Evolutionary conservation across 2,329 filamentous ascomycete species (phyloP).

Genomic region (Trichophyton equinum): DNA sequence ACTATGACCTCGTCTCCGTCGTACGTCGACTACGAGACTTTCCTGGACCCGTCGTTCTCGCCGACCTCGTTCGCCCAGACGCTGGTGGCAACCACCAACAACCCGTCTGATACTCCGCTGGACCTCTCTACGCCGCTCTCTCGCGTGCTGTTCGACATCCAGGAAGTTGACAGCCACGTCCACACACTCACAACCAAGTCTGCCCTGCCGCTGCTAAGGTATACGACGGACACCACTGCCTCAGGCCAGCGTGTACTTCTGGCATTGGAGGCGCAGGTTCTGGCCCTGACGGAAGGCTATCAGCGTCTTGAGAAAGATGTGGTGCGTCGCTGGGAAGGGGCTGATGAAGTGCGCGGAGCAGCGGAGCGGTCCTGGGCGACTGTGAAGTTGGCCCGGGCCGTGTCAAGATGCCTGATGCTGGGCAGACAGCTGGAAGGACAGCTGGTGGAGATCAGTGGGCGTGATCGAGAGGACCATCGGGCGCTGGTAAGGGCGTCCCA

Average conservation of each 20-base stretch:
- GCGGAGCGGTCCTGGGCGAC: conserved; percentile 71
- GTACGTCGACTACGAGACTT: conserved; percentile 93
- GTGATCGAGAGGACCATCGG: conserved; percentile 21
- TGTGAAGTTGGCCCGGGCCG: conserved; percentile 60
- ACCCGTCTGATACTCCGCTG: conserved; percentile 74
- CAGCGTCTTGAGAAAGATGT: conserved; percentile 77
- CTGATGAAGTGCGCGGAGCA: conserved; percentile 67
- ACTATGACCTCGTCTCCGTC: not conserved
- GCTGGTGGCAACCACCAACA: conserved; percentile 81
- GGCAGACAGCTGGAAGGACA: conserved; percentile 82
- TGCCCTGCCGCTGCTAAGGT: conserved; percentile 64
- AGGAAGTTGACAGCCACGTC: conserved; percentile 94
- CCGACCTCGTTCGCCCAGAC: conserved; percentile 74
- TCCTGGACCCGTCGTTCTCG: conserved; percentile 72
- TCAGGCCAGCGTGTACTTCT: conserved; percentile 60
- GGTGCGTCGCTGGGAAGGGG: conserved; percentile 68
- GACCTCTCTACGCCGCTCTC: conserved; percentile 91
- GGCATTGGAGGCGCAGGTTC: conserved; percentile 68
- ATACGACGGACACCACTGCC: conserved; percentile 62
- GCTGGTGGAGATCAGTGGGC: conserved; percentile 53
- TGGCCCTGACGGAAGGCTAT: conserved; percentile 72
- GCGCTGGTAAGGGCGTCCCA: conserved; percentile 72
- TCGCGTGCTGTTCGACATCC: conserved; percentile 86
- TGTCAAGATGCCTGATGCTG: conserved; percentile 66
- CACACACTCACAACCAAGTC: conserved; percentile 76